phyloP scores from a whole-genome alignment of 352 stramenopile genomes.

The Globisporangium takayamanum region DNA sequence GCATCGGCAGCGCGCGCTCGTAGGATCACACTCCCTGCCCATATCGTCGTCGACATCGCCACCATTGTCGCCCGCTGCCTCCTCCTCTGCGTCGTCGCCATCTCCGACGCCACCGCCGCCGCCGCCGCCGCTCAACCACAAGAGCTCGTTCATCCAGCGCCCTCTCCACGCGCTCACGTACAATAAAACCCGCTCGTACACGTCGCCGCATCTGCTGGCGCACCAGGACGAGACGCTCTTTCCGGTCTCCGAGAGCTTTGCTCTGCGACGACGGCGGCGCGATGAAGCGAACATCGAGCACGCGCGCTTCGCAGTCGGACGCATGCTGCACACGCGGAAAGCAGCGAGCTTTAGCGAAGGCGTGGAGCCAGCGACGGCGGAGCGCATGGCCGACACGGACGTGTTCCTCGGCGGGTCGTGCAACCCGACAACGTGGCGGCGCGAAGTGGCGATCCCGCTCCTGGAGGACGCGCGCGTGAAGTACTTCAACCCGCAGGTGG shows the following conservation, averaged over 20 bases:
- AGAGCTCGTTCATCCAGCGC: slow-evolving; percentile 6
- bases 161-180: slow-evolving; percentile 36
- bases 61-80: too few species aligned
- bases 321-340: slow-evolving; percentile 27
- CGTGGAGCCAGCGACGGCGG: slow-evolving; percentile 23
- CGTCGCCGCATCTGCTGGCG: slow-evolving; percentile 51
- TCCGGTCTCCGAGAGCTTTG: slow-evolving; percentile 12
- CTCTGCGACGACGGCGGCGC: slow-evolving; percentile 10
- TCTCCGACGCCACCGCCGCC: too few species aligned
- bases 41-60: too few species aligned
- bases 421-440: slow-evolving; percentile 86
- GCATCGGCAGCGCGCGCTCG: too few species aligned
- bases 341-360: slow-evolving; percentile 49
- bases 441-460: slow-evolving; percentile 68
- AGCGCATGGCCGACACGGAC: slow-evolving; percentile 35
- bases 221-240: slow-evolving; percentile 21
- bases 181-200: slow-evolving; percentile 50
- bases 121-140: background rate
- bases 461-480: slow-evolving; percentile 56
- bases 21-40: too few species aligned
- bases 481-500: slow-evolving; percentile 88
- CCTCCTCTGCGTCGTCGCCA: background rate
- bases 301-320: slow-evolving; percentile 9
- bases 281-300: slow-evolving; percentile 13
- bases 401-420: slow-evolving; percentile 84